Evolutionary conservation across 345 rosid genomes (phyloP).

Genomic region (Citrus reticulata): DNA sequence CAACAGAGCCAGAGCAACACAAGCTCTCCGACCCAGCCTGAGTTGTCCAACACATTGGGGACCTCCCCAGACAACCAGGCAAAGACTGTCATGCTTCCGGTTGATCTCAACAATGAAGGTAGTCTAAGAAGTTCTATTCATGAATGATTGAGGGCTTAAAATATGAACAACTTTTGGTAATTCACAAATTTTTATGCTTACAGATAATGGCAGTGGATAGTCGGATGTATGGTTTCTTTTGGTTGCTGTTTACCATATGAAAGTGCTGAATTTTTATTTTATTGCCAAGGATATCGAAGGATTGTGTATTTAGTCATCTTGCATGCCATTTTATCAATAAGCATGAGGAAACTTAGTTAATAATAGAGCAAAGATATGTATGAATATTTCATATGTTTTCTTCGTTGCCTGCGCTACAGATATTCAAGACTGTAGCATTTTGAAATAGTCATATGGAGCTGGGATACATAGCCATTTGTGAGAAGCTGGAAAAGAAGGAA

Average conservation of each 20-base stretch:
- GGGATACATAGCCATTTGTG: not conserved
- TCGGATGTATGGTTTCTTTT: not conserved
- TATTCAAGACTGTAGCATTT: conserved; percentile 16
- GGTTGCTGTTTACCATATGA: not conserved
- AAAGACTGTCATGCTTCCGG: conserved; percentile 38
- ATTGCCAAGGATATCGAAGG: not conserved
- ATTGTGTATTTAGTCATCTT: not conserved
- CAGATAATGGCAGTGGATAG: not conserved
- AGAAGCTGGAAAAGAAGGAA: not conserved
- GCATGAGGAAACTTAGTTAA: too few relatives aligned
- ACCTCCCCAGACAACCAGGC: conserved; percentile 41
- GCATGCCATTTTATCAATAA: not conserved
- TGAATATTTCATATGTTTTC: not conserved
- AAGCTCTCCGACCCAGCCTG: conserved; percentile 43
- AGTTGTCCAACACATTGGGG: conserved; percentile 19
- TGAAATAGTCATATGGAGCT: not conserved
- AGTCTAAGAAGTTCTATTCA: not conserved
- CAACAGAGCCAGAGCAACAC: conserved; percentile 36
- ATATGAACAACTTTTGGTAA: not conserved
- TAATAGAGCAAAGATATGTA: not conserved
- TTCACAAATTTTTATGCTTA: not conserved
- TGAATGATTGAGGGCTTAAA: not conserved
- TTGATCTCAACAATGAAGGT: conserved; percentile 67
- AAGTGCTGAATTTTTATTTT: not conserved
- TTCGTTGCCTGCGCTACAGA: conserved; percentile 20